These are phyloP conservation scores for Silene conica DNA, from an alignment of 148 eudicot species.

Conservation along the genomic window DNA sequence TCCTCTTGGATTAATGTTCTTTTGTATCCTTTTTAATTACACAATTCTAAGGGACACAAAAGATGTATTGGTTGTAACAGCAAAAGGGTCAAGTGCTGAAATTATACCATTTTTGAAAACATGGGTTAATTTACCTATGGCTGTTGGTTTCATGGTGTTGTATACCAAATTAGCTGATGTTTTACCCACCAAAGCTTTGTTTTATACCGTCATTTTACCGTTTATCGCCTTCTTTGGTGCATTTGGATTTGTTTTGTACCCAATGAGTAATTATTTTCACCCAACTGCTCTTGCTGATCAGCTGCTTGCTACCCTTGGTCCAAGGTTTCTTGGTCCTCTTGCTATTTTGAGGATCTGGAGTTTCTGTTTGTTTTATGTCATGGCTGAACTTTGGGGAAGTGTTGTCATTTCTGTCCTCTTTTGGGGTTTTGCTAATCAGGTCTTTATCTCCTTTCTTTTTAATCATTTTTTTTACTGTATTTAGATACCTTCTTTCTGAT, in stretches of 20 bases:
- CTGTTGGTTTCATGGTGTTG: conserved; percentile 88
- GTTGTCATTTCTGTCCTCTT: conserved; percentile 95
- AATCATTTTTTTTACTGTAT: not conserved
- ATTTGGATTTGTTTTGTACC: conserved; percentile 90
- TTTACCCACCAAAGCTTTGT: conserved; percentile 79
- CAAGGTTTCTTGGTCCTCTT: conserved; percentile 92
- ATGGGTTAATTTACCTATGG: conserved; percentile 99
- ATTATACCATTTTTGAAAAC: conserved; percentile 95
- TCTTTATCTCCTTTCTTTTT: conserved; percentile 14
- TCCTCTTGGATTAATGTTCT: conserved; percentile 95
- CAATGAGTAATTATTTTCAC: conserved; percentile 78
- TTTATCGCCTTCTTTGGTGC: conserved; percentile 98
- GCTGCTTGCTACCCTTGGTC: conserved; percentile 69
- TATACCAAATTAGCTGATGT: conserved; percentile 82
- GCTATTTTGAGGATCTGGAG: conserved; percentile 99
- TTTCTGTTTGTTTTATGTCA: conserved; percentile 98
- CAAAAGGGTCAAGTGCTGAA: conserved; percentile 97
- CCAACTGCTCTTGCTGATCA: conserved; percentile 85
- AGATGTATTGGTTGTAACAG: conserved; percentile 97
- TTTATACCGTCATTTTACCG: conserved; percentile 73
- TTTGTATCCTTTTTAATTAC: conserved; percentile 89
- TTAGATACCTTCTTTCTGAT: not conserved
- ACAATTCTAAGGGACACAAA: conserved; percentile 94
- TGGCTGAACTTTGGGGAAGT: conserved; percentile 99
- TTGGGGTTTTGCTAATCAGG: conserved; percentile 99